A percentile compares a stretch with the other conserved stretches of the same genome.
phyloP scores from a whole-genome alignment of 768 basidiomycete genomes.

The Dioszegia hungarica region DNA sequence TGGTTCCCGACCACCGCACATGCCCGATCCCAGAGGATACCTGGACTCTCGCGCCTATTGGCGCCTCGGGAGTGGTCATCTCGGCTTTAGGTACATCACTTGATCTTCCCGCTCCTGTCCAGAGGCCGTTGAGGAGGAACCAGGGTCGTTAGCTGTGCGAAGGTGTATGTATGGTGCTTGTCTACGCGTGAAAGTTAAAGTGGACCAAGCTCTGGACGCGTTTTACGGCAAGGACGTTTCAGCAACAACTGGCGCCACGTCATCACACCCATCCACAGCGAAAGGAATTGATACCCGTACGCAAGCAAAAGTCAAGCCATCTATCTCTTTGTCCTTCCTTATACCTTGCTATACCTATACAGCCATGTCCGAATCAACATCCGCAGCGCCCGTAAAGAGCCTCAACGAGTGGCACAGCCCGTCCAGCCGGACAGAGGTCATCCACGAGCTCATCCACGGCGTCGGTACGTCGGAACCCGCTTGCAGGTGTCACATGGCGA shows the following conservation, averaged over 20 bases:
- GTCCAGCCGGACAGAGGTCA: conserved; percentile 72
- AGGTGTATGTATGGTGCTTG: no score
- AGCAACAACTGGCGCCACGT: neutral
- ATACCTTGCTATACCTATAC: neutral
- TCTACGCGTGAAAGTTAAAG: no score
- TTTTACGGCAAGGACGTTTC: neutral
- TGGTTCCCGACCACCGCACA: conserved; percentile 78
- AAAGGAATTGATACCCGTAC: neutral
- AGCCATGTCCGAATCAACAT: conserved; percentile 12
- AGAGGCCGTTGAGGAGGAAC: no score
- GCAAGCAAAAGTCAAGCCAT: conserved; percentile 7
- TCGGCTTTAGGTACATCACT: neutral
- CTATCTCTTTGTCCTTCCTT: neutral
- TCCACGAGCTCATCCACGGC: conserved; percentile 64
- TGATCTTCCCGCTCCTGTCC: no score
- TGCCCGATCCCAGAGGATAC: conserved; percentile 75
- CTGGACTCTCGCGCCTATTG: conserved; percentile 70
- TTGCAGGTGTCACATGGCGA: no score
- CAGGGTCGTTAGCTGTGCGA: no score
- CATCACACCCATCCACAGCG: neutral
- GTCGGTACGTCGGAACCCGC: conserved; percentile 38
- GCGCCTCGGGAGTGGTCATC: conserved; percentile 37
- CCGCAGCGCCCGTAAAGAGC: conserved; percentile 29
- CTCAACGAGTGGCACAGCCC: conserved; percentile 53
- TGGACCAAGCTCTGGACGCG: neutral